Evolutionary conservation across 1,284 basidiomycete species (phyloP).

Genomic region (Tausonia pullulans): DNA sequence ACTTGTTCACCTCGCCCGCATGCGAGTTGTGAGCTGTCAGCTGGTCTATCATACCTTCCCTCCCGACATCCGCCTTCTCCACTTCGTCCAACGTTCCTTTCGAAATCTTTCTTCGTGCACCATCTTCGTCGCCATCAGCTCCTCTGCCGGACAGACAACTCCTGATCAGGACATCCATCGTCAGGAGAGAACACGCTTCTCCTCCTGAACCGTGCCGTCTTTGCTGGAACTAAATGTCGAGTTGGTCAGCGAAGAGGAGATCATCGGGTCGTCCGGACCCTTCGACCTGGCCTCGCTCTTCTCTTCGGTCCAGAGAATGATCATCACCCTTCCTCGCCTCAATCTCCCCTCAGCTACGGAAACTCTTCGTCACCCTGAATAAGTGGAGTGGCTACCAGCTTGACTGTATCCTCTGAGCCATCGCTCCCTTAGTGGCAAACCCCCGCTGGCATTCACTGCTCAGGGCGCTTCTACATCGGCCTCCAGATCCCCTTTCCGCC

Average conservation of each 20-base stretch:
- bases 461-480: conserved; percentile 32
- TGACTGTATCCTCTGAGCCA: conserved; percentile 17
- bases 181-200: conserved; percentile 18
- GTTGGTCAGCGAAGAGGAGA: conserved; percentile 30
- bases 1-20: no score
- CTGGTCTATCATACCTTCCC: conserved; percentile 13
- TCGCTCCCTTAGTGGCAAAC: no score
- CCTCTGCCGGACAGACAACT: conserved; percentile 6
- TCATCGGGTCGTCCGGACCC: conserved; percentile 33
- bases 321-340: conserved; percentile 27
- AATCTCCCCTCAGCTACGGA: conserved; percentile 23
- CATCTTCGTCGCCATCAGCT: no score
- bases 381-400: conserved; percentile 27
- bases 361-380: conserved; percentile 20
- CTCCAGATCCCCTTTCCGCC: conserved; percentile 26
- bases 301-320: conserved; percentile 19
- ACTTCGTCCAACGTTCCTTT: conserved; percentile 30
- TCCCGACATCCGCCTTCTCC: conserved; percentile 29
- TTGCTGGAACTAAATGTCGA: conserved; percentile 4
- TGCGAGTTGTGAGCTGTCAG: no score
- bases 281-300: conserved; percentile 26
- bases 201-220: background rate
- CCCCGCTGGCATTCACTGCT: conserved; percentile 26
- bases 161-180: conserved; percentile 21
- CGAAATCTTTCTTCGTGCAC: no score